Base-by-base conservation (phyloP, 2,329 filamentous ascomycete genomes). In the Nigrograna mackinnonii region DNA sequence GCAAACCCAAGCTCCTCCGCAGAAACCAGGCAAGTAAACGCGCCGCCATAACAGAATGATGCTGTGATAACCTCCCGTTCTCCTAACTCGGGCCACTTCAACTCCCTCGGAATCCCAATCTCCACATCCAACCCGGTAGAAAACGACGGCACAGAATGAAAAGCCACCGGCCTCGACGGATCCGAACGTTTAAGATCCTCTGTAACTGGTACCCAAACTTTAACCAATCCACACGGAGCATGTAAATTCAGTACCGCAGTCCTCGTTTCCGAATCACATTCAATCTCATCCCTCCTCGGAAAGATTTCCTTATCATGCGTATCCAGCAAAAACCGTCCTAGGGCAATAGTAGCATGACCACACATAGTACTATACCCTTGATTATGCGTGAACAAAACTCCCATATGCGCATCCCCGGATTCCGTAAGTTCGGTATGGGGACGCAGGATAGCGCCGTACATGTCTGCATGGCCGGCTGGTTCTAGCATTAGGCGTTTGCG, bases 281-380 rank as follows among this genome's bases (percentile, higher is more conserved):
- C 32, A 14, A 76, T 43, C 1, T 62, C 39, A 3, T 60, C 43
- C 4, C 72, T 57, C 5, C 51, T 52, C 0, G 73, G 68, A 40
- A 77, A 77, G 12, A 74, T 55, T 9, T 20, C 39, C 14, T 52
- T 18, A 40, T 75, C 71, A 40, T 70, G 32, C 2, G 58, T 3
- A 20, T 47, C 40, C 14, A 47, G 24, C 3, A 46, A 65, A 22
- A 53, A 50, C 4, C 19, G 24, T 2, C 74, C 74, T 11, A 79
- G 50, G 0, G 76, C 76, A 34, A 79, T 74, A 0, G 76, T 78
- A 3, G 74, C 76, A 50, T 79, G 76, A 3, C 76, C 76, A 45
- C 76, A 78, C 66, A 78, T 77, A 4, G 73, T 77, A 6, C 72
- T 75, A 37, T 72, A 78, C 1, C 73, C 75, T 4, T 73, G 71